A percentile compares a stretch with the other conserved stretches of the same genome.
Conservation (phyloP, 371 early-diverging fungal genomes). For the Mucor piriformis region DNA sequence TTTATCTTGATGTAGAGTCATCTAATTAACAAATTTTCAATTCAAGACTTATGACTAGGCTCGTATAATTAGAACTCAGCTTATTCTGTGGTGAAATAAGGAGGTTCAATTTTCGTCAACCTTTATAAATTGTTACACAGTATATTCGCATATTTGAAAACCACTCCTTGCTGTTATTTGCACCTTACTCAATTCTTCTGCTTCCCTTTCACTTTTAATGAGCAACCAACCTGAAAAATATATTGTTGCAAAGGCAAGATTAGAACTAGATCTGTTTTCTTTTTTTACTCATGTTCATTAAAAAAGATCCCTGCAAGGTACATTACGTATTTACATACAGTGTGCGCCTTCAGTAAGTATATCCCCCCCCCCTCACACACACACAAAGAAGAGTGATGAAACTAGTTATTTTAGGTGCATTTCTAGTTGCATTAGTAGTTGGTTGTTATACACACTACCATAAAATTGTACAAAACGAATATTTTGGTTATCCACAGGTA, state of each 20-base stretch:
- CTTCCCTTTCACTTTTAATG: neutral
- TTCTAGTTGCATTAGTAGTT: conserved; percentile 66
- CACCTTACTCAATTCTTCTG: neutral
- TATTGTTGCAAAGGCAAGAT: neutral
- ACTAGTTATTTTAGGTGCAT: conserved; percentile 53
- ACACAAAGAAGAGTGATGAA: no score
- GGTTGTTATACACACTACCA: conserved; percentile 74
- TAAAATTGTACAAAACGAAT: conserved; percentile 78
- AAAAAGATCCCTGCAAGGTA: conserved; percentile 58
- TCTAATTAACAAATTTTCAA: no score
- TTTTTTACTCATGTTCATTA: neutral
- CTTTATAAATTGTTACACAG: no score
- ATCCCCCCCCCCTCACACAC: no score
- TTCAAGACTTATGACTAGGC: no score
- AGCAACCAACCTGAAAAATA: conserved; percentile 1
- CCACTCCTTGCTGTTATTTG: neutral
- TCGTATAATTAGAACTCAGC: no score
- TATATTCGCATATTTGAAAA: neutral
- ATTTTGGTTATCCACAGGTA: conserved; percentile 77
- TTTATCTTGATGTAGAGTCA: no score
- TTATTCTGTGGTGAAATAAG: no score
- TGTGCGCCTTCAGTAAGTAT: conserved; percentile 56
- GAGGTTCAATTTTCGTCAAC: no score
- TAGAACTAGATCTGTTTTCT: neutral
- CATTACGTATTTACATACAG: conserved; percentile 64